These are phyloP conservation scores for Acer campestre DNA, from an alignment of 345 rosid genomes.

Conservation along the genomic window DNA sequence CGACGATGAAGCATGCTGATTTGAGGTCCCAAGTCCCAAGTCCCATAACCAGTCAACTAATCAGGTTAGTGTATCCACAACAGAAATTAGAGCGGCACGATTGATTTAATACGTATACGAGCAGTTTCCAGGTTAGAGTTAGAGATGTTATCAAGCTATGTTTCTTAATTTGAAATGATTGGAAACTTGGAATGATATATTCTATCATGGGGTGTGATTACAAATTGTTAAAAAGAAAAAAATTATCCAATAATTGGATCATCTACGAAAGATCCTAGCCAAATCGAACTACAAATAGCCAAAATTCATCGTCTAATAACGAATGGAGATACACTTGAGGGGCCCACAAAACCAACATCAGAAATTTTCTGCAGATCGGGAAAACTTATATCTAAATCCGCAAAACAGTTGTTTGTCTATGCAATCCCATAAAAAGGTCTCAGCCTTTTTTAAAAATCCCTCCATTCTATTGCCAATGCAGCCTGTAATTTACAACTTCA, in stretches of 20 bases:
- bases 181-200: too few species aligned
- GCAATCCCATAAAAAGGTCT: too few species aligned
- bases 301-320: not conserved
- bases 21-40: too few species aligned
- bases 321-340: not conserved
- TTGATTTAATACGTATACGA: not conserved
- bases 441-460: not conserved
- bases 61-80: too few species aligned
- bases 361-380: not conserved
- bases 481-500: not conserved
- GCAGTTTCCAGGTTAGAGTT: not conserved
- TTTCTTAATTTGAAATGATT: not conserved
- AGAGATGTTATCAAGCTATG: not conserved
- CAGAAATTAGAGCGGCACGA: too few species aligned
- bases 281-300: not conserved
- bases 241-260: not conserved
- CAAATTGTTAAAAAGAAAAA: not conserved
- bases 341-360: not conserved
- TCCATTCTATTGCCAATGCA: not conserved
- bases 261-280: not conserved
- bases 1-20: too few species aligned
- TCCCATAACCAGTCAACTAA: too few species aligned
- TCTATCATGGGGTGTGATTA: not conserved
- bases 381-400: too few species aligned
- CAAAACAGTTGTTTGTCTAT: too few species aligned